Percentiles rank a stretch among this genome's conserved stretches.
Evolutionary conservation across 192 early-diverging fungal genomes (phyloP).

Genomic region (Funneliformis mosseae): DNA sequence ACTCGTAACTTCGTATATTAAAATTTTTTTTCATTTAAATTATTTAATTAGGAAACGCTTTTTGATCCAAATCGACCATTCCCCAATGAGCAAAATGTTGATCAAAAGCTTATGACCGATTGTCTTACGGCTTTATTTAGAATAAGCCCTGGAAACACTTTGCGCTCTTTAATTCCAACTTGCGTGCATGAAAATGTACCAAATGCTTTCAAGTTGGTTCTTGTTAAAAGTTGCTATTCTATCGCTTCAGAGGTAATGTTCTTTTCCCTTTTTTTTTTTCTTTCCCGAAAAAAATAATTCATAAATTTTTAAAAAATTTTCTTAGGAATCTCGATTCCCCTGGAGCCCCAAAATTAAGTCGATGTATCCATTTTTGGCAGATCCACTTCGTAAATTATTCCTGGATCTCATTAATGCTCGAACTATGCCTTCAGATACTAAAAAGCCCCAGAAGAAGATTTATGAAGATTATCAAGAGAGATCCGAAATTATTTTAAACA

Average conservation of each 20-base stretch:
- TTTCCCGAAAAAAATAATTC: not conserved
- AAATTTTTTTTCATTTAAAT: not conserved
- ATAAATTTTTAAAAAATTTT: not conserved
- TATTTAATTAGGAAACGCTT: conserved; percentile 54
- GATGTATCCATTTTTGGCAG: conserved; percentile 60
- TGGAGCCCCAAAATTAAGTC: conserved; percentile 69
- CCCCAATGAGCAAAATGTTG: conserved; percentile 61
- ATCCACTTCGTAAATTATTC: conserved; percentile 67
- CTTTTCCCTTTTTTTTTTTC: not conserved
- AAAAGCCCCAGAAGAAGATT: conserved; percentile 46
- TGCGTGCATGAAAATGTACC: conserved; percentile 71
- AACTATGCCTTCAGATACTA: conserved; percentile 37
- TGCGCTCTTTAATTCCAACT: conserved; percentile 71
- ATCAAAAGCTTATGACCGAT: conserved; percentile 76
- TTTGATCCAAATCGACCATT: conserved; percentile 61
- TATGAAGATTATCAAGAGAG: conserved; percentile 62
- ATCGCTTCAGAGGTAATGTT: conserved; percentile 60
- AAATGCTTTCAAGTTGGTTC: conserved; percentile 75
- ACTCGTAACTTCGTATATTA: not conserved
- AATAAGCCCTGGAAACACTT: conserved; percentile 69
- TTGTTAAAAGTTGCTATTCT: conserved; percentile 74
- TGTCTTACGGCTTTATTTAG: conserved; percentile 77
- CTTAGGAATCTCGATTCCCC: conserved; percentile 52
- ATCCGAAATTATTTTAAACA: conserved; percentile 73
- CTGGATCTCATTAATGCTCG: conserved; percentile 47